These are phyloP conservation scores for Gaeumannomyces tritici DNA, from an alignment of 2,329 filamentous ascomycete genomes.

Conservation along the genomic window DNA sequence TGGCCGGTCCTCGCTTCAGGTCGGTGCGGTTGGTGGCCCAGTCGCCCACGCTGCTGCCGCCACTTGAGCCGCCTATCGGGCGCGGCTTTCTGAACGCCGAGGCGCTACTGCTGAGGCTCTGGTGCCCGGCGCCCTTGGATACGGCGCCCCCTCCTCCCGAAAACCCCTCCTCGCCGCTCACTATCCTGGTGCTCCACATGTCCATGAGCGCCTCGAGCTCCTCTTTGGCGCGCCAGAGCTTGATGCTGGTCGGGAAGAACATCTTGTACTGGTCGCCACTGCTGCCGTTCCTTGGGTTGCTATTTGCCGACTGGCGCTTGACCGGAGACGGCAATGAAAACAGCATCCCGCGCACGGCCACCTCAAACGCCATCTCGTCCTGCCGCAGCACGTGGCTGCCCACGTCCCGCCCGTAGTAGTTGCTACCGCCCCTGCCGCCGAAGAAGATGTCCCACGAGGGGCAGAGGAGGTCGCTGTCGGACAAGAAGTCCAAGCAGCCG, in stretches of 20 bases:
- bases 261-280: constrained; percentile 67
- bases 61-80: constrained; percentile 1
- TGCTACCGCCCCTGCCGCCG: constrained; percentile 44
- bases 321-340: constrained; percentile 83
- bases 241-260: constrained; percentile 82
- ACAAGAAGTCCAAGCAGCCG: constrained; percentile 77
- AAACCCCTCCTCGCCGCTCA: constrained; percentile 48
- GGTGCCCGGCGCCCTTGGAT: constrained; percentile 6
- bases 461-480: constrained; percentile 77
- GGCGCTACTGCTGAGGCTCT: constrained; percentile 33
- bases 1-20: constrained; percentile 10
- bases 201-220: constrained; percentile 70
- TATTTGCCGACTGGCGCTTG: constrained; percentile 53
- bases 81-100: constrained; percentile 37
- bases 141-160: constrained; percentile 13
- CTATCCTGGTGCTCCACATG: constrained; percentile 52
- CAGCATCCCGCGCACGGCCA: constrained; percentile 76
- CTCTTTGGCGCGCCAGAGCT: constrained; percentile 74
- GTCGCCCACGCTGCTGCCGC: constrained; percentile 10
- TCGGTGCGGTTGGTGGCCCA: constrained; percentile 9
- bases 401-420: constrained; percentile 41
- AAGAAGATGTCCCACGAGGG: constrained; percentile 63
- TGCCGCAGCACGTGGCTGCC: constrained; percentile 72
- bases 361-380: constrained; percentile 89
- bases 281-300: constrained; percentile 19